Conservation (phyloP, 148 eudicot genomes). For the Vaccinium myrtillus region DNA sequence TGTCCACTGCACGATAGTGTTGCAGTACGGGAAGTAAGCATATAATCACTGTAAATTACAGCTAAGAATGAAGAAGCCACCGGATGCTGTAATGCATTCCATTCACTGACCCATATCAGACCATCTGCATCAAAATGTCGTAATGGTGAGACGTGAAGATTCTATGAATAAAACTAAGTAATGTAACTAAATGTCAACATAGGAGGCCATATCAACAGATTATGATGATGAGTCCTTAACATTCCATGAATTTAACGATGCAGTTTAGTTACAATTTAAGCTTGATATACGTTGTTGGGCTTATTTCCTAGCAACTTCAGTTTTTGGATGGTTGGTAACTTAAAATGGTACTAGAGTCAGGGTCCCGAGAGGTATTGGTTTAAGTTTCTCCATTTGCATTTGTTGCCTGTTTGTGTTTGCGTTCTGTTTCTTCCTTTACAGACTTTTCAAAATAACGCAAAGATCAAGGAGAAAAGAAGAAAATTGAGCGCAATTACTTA, state of each 20-base stretch:
- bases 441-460: background rate
- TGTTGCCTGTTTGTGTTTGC: too few relatives aligned
- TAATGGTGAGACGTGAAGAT: constrained; percentile 3
- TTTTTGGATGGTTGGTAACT: too few relatives aligned
- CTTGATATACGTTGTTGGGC: too few relatives aligned
- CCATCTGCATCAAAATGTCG: constrained; percentile 51
- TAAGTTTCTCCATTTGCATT: too few relatives aligned
- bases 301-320: too few relatives aligned
- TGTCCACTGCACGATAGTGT: constrained; percentile 52
- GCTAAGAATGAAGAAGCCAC: constrained; percentile 91
- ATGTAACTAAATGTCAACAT: background rate
- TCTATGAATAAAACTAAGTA: background rate
- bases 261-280: too few relatives aligned
- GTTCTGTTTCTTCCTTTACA: background rate
- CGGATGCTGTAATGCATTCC: constrained; percentile 89
- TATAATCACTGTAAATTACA: constrained; percentile 78
- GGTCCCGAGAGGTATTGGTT: too few relatives aligned
- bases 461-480: background rate
- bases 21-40: constrained; percentile 69
- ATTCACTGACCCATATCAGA: constrained; percentile 84
- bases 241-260: too few relatives aligned
- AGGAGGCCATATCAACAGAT: background rate
- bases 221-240: too few relatives aligned
- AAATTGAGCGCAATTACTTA: background rate
- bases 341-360: too few relatives aligned